These are phyloP conservation scores for Pisolithus tinctorius DNA, from an alignment of 768 basidiomycete genomes.

Conservation along the genomic window DNA sequence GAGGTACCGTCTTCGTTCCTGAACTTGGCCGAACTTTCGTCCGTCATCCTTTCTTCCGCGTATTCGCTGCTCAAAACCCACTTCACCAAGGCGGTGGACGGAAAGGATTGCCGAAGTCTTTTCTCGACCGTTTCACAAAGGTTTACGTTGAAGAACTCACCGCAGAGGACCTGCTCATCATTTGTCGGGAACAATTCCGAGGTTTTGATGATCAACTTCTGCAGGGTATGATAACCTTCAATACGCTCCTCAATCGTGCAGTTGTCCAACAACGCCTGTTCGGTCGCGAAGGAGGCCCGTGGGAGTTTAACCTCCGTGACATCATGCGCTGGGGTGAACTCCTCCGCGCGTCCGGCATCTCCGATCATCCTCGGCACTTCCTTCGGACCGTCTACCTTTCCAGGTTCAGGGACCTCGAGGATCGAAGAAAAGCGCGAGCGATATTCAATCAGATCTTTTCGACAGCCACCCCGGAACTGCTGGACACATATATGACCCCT, in stretches of 20 bases:
- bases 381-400: slow-evolving; percentile 74
- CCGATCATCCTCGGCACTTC: slow-evolving; percentile 51
- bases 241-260: slow-evolving; percentile 59
- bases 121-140: slow-evolving; percentile 97
- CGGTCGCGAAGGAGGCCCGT: slow-evolving; percentile 78
- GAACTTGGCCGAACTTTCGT: slow-evolving; percentile 86
- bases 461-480: slow-evolving; percentile 18
- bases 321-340: slow-evolving; percentile 82
- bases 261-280: slow-evolving; percentile 60
- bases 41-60: slow-evolving; percentile 88
- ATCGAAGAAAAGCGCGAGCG: slow-evolving; percentile 46
- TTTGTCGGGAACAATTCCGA: slow-evolving; percentile 73
- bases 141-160: slow-evolving; percentile 88
- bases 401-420: slow-evolving; percentile 72
- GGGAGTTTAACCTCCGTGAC: slow-evolving; percentile 98
- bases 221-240: slow-evolving; percentile 77
- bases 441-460: slow-evolving; percentile 53
- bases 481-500: slow-evolving; percentile 32
- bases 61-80: slow-evolving; percentile 98
- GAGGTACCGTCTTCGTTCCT: slow-evolving; percentile 91
- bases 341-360: slow-evolving; percentile 26
- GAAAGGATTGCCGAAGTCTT: slow-evolving; percentile 96
- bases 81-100: slow-evolving; percentile 93
- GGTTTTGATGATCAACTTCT: slow-evolving; percentile 47
- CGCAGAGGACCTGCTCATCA: slow-evolving; percentile 64